Base-by-base conservation (phyloP, 75 land plant genomes). In the Sequoiadendron giganteum region DNA sequence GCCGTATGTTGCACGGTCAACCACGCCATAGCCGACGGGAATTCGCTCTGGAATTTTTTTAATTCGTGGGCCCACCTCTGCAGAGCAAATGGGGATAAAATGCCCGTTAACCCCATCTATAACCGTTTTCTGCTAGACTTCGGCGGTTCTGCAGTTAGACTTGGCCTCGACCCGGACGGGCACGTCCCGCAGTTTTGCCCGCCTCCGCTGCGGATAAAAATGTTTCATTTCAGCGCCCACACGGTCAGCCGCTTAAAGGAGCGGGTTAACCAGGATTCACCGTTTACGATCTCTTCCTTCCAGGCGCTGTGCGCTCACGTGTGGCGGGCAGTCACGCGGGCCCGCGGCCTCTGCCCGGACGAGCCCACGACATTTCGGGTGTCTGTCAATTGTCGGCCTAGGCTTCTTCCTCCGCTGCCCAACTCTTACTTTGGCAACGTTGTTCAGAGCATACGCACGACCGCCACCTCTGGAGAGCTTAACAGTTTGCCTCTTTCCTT, bases 21-120 rank as follows among this genome's bases (percentile, higher is more conserved):
- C 86, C 97, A 94, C 86, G 88, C 93, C 52, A 87, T 92, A n/a
- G 52, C 75, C 25, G 95, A 95, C 84, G 94, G 95, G 3, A 89
- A 90, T 6, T 94, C 97, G 9, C 87, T 93, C 82, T 95, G 97
- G 94, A 91, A 95, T 82, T 95, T 95, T 89, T 87, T 95, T 85
- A 93, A 91, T 56, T 85, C 93, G 3, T 95, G 93, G 87, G 92
- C 97, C 2, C 92, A 93, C 83, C 75, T 93, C 43, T 54, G 85
- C 52, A 32, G 90, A 7, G 1, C 42, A 5, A 80, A 86, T 3
- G 55, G 77, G 10, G 78, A 83, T 1, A 5, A 25, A 30, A 61
- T 75, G 28, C 89, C 92, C 0, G 58, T 79, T 32, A 42, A 42
- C 43, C 43, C 43, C 4, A 49, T 72, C 14, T 76, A 86, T 47